phyloP scores from a whole-genome alignment of 192 early-diverging fungal species.

The Gryganskiella cystojenkinii region DNA sequence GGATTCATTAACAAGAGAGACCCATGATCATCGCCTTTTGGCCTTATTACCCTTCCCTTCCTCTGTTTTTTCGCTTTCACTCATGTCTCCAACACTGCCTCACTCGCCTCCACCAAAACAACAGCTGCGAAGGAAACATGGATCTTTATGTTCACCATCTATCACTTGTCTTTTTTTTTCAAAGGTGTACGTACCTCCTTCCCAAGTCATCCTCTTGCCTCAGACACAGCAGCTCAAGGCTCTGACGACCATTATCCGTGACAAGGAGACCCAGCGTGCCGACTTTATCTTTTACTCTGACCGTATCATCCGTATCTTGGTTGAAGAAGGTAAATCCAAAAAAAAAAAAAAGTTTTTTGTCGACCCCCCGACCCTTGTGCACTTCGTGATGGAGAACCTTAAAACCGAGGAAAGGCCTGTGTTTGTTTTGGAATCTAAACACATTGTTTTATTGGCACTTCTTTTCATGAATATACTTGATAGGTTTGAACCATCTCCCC shows the following conservation, averaged over 20 bases:
- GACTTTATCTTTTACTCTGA: constrained; percentile 97
- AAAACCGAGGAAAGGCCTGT: too few relatives aligned
- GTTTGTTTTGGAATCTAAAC: background rate
- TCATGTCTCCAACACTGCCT: too few relatives aligned
- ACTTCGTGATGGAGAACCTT: too few relatives aligned
- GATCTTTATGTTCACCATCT: background rate
- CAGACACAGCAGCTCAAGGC: constrained; percentile 83
- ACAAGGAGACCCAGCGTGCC: constrained; percentile 77
- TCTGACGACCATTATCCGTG: constrained; percentile 87
- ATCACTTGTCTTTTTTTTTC: background rate
- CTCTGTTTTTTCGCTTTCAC: background rate
- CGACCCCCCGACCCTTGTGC: too few relatives aligned
- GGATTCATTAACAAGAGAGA: too few relatives aligned
- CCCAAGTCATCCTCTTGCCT: constrained; percentile 75
- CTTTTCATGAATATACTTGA: background rate
- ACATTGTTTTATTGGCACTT: background rate
- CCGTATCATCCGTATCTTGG: constrained; percentile 86
- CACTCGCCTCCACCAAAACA: too few relatives aligned
- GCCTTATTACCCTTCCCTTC: background rate
- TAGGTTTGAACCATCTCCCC: constrained; percentile 90
- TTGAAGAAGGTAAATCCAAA: constrained; percentile 80
- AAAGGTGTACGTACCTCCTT: constrained; percentile 51
- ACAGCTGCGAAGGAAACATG: too few relatives aligned
- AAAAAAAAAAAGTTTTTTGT: background rate
- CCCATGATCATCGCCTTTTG: background rate